Evolutionary conservation across 345 rosid genomes (phyloP), one percentile per base, ranked within the genome.

Genomic region (Syzygium aqueum): DNA sequence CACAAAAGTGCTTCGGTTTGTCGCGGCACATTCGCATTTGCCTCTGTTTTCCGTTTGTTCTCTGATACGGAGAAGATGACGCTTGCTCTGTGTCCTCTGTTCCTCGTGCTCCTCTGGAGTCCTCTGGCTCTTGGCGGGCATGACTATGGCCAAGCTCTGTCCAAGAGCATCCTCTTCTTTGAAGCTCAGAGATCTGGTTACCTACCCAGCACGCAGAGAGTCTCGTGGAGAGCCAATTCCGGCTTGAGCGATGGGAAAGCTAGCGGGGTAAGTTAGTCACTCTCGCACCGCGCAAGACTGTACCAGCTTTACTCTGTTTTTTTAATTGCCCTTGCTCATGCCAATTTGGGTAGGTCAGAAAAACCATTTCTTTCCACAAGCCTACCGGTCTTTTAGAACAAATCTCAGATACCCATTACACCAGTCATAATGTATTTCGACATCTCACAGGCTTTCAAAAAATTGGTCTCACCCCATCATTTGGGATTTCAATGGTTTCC

Each of bases 171-270:
- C 89, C 94, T 98, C 87, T 98, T 98, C 92, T 98, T 95, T 77
- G 99, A 98, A 92, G 99, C 99, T 89, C 99, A 98, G 90, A 95
- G 99, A 93, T 98, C 99, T 85, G 99, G 99, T 49, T 90, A 91
- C 59, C 95, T 98, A 23, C 99, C 99, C 59, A 91, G 87, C 84
- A 94, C 89, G 92, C 99, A 98, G 91, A 94, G 99, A 90, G 97
- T 98, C 89, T 89, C 90, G 25, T 98, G 99, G 99, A 96, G 99
- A 85, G 89, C 95, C 84, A 91, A 96, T 91, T 98, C 99, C 73
- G 99, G 98, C 50, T 94, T 98, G 54, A 90, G 86, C 85, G 99
- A 98, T 67, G 99, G 99, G 91, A 98, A 96, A 87, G 94, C 97
- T n/a, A 96, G 97, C 87, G 98, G 99, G 89, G 99, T 97, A 92